Conservation (phyloP, 2,329 filamentous ascomycete species). For the Xylariaceae sp. region DNA sequence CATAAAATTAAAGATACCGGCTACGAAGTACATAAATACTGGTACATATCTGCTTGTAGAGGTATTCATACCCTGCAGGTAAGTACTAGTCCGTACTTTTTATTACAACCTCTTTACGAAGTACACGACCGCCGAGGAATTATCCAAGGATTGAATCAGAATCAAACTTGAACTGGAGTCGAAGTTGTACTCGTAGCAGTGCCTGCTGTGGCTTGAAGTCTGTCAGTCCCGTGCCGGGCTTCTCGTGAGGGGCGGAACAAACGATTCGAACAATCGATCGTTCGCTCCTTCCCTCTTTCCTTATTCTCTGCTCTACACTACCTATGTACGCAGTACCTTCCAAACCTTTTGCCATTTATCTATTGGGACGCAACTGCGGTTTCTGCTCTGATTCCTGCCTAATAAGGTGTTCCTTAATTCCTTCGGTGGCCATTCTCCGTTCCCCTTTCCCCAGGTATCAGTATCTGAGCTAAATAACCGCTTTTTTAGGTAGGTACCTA, state of each 20-base stretch:
- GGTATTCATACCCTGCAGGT: not conserved
- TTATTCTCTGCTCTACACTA: not conserved
- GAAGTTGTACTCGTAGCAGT: not conserved
- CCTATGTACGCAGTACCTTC: not conserved
- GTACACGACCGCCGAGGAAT: too few species aligned
- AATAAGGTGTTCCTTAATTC: too few species aligned
- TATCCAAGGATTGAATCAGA: too few species aligned
- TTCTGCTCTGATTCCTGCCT: too few species aligned
- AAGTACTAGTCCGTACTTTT: not conserved
- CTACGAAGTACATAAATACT: not conserved
- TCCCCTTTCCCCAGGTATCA: not conserved
- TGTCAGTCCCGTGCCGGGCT: conserved; percentile 10
- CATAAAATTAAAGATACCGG: not conserved
- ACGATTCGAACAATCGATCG: conserved; percentile 3
- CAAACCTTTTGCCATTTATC: too few species aligned
- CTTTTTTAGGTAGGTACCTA: too few species aligned
- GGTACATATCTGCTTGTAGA: not conserved
- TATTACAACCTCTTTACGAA: not conserved
- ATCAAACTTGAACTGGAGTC: not conserved
- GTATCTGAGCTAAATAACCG: too few species aligned
- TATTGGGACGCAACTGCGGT: too few species aligned
- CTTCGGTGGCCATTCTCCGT: not conserved
- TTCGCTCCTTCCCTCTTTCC: conserved; percentile 3
- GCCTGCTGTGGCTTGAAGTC: conserved; percentile 8
- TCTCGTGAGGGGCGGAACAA: conserved; percentile 4